Conservation (phyloP, 2,329 filamentous ascomycete species). For the Fusarium algeriense region DNA sequence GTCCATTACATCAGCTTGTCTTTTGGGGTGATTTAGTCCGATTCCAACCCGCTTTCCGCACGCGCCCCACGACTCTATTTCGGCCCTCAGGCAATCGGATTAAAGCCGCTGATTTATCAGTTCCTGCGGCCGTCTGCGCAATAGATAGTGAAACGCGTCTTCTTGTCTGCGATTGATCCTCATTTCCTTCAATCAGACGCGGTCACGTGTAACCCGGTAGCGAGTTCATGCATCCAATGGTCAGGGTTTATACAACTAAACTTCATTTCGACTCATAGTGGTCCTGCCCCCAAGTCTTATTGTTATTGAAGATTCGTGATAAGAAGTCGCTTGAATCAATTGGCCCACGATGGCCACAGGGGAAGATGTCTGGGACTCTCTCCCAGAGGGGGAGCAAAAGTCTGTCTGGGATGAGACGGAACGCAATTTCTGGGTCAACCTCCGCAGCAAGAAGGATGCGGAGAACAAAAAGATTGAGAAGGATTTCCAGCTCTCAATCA, state of each 20-base stretch:
- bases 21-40: constrained; percentile 24
- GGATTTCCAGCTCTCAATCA: constrained; percentile 43
- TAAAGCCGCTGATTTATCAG: constrained; percentile 36
- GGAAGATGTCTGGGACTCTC: constrained; percentile 48
- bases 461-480: constrained; percentile 44
- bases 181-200: constrained; percentile 4
- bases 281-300: neutral
- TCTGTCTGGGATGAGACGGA: constrained; percentile 55
- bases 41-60: constrained; percentile 36
- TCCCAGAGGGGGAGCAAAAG: constrained; percentile 50
- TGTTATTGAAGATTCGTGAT: neutral
- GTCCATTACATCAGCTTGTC: constrained; percentile 26
- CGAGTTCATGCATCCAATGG: constrained; percentile 16
- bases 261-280: neutral
- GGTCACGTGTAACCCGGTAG: constrained; percentile 19
- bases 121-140: constrained; percentile 29
- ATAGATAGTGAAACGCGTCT: constrained; percentile 25
- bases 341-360: constrained; percentile 38
- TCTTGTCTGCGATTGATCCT: constrained; percentile 1
- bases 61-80: constrained; percentile 43
- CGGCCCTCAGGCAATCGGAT: constrained; percentile 36
- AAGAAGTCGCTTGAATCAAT: neutral
- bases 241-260: constrained; percentile 5
- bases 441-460: constrained; percentile 43
- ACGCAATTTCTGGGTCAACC: constrained; percentile 51